phyloP scores from a whole-genome alignment of 148 eudicot genomes.

The Heliosperma pusillum region DNA sequence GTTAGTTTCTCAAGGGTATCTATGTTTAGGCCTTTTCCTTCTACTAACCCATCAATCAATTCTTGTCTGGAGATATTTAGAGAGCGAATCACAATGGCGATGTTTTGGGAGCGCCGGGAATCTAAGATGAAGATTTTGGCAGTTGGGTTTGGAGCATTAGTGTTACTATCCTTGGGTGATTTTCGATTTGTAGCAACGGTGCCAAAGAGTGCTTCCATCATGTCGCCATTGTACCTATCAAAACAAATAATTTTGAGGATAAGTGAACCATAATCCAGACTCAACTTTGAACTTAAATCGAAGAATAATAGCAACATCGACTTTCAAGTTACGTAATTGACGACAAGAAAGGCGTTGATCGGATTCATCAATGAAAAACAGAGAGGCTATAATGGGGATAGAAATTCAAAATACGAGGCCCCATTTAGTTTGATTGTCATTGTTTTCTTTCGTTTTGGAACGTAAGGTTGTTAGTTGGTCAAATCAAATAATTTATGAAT shows the following conservation, averaged over 20 bases:
- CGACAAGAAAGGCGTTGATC: too few relatives aligned
- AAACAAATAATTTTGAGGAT: not conserved
- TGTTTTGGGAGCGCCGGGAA: slow-evolving; percentile 68
- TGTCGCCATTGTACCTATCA: slow-evolving; percentile 71
- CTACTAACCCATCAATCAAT: slow-evolving; percentile 48
- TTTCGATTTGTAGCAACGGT: slow-evolving; percentile 53
- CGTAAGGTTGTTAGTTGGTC: too few relatives aligned
- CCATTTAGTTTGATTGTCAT: too few relatives aligned
- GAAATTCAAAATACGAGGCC: not conserved
- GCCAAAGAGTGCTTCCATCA: slow-evolving; percentile 94
- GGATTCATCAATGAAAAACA: too few relatives aligned
- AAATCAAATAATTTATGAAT: too few relatives aligned
- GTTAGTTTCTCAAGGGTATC: slow-evolving; percentile 76
- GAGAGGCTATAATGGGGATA: too few relatives aligned
- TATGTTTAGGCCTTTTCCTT: slow-evolving; percentile 53
- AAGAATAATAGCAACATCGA: not conserved
- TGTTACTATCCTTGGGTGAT: slow-evolving; percentile 32
- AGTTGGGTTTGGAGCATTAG: slow-evolving; percentile 30
- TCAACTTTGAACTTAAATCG: not conserved
- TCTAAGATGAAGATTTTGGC: slow-evolving; percentile 67
- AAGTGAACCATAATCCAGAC: not conserved
- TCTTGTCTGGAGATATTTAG: slow-evolving; percentile 51
- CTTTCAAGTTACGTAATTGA: not conserved
- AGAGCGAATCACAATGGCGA: slow-evolving; percentile 73
- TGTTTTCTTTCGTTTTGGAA: too few relatives aligned